A percentile compares a stretch with the other conserved stretches of the same genome.
Conservation (phyloP, 1,284 basidiomycete species). For the Sphaerobolus stellatus region DNA sequence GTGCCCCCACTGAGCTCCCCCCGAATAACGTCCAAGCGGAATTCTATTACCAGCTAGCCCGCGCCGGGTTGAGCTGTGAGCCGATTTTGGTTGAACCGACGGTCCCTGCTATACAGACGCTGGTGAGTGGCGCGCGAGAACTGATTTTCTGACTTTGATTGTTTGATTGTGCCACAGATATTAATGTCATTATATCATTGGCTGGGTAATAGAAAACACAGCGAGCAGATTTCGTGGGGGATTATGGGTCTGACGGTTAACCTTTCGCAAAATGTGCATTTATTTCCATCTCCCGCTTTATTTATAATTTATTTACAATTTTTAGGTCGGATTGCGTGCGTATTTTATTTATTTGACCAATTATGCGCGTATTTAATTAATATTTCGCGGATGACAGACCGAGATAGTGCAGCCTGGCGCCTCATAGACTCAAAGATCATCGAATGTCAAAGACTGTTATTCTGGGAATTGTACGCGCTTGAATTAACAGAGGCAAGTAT, state of each 20-base stretch:
- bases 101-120: constrained; percentile 15
- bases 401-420: constrained; percentile 16
- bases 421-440: constrained; percentile 12
- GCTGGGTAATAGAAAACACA: constrained; percentile 12
- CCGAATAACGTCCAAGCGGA: constrained; percentile 17
- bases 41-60: constrained; percentile 15
- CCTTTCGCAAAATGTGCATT: constrained; percentile 16
- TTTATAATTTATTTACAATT: no score
- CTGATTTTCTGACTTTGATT: constrained; percentile 3
- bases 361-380: background rate
- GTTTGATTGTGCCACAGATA: constrained; percentile 1
- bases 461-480: constrained; percentile 16
- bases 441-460: constrained; percentile 13
- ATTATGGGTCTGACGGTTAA: constrained; percentile 11
- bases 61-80: constrained; percentile 14
- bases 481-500: constrained; percentile 13
- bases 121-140: constrained; percentile 12
- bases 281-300: background rate
- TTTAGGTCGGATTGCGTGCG: constrained; percentile 20
- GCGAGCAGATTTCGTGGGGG: constrained; percentile 16
- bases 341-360: background rate
- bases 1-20: background rate
- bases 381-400: constrained; percentile 12
- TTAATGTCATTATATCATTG: constrained; percentile 15
- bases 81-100: constrained; percentile 15